Base-by-base conservation (phyloP, 1,139 yeast species). In the Sugiyamaella japonica region DNA sequence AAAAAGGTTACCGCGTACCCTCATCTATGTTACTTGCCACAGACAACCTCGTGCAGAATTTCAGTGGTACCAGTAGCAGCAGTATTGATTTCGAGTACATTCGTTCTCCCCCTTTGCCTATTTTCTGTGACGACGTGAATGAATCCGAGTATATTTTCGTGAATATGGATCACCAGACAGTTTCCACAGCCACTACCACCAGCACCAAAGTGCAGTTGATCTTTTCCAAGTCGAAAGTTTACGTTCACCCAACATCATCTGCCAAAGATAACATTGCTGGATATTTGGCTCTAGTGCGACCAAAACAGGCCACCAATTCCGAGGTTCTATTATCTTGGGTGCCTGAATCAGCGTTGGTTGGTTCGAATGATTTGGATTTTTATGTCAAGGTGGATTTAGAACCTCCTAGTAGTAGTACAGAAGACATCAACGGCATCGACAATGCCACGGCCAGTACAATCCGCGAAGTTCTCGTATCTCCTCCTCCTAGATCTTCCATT, bases 231-330 rank as follows among this genome's bases (percentile, higher is more conserved):
- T 70, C 76, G 29, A 74, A 73, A 59, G 89, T 86, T 3, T 89
- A 83, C 67, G 79, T 90, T 6, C 99, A 93, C 69, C 95, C 96
- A 3, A 81, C 95, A 1, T 76, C 81, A 13, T 78, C 84, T 15
- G 80, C 89, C 45, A 77, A 75, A 58, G 97, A 91, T 67, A 90
- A 91, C 66, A 75, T 91, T 20, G 71, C 85, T 0, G 99, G 99
- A 2, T 89, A 79, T 66, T 67, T 93, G 41, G 75, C 86, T 7
- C 73, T 93, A 25, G 79, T 84, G 12, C 73, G 79, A 44, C 84
- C 85, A 1, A 64, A 64, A 41, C 79, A 80, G 40, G 80, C 79
- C 39, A 68, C 78, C 6, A 67, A 81, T 17, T 80, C 81, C 59
- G 95, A 88, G 42, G 74, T 86, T 5, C 68, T 81, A 6, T 68